Base-by-base conservation (phyloP, 768 basidiomycete genomes). In the Cantharellus anzutake region DNA sequence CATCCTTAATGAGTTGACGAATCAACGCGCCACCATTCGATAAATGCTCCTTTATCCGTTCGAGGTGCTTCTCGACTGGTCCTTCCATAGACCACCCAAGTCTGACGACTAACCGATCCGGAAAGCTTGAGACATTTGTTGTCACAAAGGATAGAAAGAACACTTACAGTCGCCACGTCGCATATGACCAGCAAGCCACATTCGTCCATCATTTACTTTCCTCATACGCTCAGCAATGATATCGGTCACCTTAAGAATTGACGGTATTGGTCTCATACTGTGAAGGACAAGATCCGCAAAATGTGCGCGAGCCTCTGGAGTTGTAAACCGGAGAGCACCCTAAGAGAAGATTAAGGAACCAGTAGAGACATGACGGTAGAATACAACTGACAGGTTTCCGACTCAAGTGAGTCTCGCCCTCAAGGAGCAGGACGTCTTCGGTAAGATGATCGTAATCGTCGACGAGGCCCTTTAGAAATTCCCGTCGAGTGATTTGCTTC, bases 391-490 rank as follows among this genome's bases (percentile, higher is more conserved):
- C 73, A 2, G 73, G 74, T 58, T 65, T 74, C 58, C 74, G 71
- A 35, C 66, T 60, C 4, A 71, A 65, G 58, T 74, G 74, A 3
- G 70, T 70, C 63, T 75, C 73, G 29, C 75, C 74, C 41, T 65
- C 69, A 57, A 76, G 70, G 11, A 73, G 60, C 11, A 76, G 63
- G 39, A 76, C 71, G 53, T 76, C 73, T 42, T 70, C 68, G 2
- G 67, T 63, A 52, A 69, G 44, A 34, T 65, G 59, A 50, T 64
- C 63, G 51, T 70, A 76, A 60, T 76, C 75, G 35, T 76, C 75
- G 39, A 64, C 62, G 51, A 70, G 71, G 34, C 75, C 75, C 20
- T 70, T 70, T 61, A 76, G 68, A 0, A 68, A 67, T 51, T 67
- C 64, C 44, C 68, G 69, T 3, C 68, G 71, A 4, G 66, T 70